Base-by-base conservation (phyloP, 331 rosid genomes). In the Malus hybrid region DNA sequence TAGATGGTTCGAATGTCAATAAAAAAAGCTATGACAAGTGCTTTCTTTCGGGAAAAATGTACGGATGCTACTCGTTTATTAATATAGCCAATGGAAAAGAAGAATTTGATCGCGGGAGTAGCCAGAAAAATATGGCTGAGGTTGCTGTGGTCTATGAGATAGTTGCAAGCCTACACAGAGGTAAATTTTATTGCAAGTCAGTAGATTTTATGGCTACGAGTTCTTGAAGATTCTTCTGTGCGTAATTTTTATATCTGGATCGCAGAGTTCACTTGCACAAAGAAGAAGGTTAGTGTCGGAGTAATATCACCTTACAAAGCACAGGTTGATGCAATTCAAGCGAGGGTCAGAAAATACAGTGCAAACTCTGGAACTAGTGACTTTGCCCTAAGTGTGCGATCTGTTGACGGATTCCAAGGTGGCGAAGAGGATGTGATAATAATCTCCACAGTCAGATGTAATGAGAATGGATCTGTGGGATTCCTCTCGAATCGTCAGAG, bases 391-490 rank as follows among this genome's bases (percentile, higher is more conserved):
- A 87, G 74, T 71, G 85, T 84, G 24, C 74, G 80, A 46, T 64
- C 90, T 60, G 80, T 87, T 72, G 90, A 87, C 76, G 90, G 90
- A 29, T 89, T 89, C 79, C 92, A 85, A 73, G 94, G 90, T 39
- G 88, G 87, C 1, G 90, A 87, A 63, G 81, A 87, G 69, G 90
- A 89, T 64, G 84, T 87, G 74, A 87, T 89, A 63, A 87, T 87
- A 39, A 80, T 89, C 44, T 89, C 94, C 8, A 3, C 24, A 87
- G 87, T 89, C 50, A 82, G 94, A 80, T 84, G 80, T 74, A 87
- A 87, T 69, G 67, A 34, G 46, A 76, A 74, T 56, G 89, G 92
- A 70, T 60, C 59, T 1, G 36, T 87, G 28, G 92, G 90, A 44
- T 89, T 89, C 62, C 70, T 89, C 34, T 84, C 88, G 33, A 87